phyloP scores from a whole-genome alignment of 345 rosid genomes.

The Orychophragmus violaceus region DNA sequence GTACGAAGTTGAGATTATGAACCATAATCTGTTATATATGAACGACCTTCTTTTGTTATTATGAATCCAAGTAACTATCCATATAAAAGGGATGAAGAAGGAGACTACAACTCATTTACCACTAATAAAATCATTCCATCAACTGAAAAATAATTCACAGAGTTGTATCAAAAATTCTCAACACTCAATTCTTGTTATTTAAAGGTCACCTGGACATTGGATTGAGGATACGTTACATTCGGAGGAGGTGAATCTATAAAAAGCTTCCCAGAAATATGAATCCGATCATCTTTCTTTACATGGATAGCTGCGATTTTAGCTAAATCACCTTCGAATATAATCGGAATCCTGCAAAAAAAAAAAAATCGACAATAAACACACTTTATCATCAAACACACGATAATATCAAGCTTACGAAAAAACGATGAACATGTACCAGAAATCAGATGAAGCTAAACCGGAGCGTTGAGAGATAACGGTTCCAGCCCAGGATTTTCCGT shows the following conservation, averaged over 20 bases:
- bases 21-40: slow-evolving; percentile 55
- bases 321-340: slow-evolving; percentile 66
- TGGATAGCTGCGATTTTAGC: slow-evolving; percentile 62
- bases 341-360: slow-evolving; percentile 50
- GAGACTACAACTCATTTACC: not conserved
- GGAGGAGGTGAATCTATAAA: slow-evolving; percentile 43
- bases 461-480: slow-evolving; percentile 46
- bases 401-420: not conserved
- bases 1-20: slow-evolving; percentile 53
- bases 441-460: slow-evolving; percentile 30
- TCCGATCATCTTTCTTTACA: slow-evolving; percentile 51
- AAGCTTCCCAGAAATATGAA: slow-evolving; percentile 57
- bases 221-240: slow-evolving; percentile 28
- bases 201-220: slow-evolving; percentile 48
- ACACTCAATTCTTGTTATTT: not conserved
- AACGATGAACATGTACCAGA: slow-evolving; percentile 10
- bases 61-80: not conserved
- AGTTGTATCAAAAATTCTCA: not conserved
- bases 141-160: not conserved
- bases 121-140: not conserved
- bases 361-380: not conserved
- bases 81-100: not conserved
- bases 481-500: slow-evolving; percentile 54
- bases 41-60: not conserved
- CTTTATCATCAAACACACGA: not conserved